Evolutionary conservation across 345 rosid genomes (phyloP), one percentile per base, ranked within the genome.

Genomic region (Gynandropsis gynandra): DNA sequence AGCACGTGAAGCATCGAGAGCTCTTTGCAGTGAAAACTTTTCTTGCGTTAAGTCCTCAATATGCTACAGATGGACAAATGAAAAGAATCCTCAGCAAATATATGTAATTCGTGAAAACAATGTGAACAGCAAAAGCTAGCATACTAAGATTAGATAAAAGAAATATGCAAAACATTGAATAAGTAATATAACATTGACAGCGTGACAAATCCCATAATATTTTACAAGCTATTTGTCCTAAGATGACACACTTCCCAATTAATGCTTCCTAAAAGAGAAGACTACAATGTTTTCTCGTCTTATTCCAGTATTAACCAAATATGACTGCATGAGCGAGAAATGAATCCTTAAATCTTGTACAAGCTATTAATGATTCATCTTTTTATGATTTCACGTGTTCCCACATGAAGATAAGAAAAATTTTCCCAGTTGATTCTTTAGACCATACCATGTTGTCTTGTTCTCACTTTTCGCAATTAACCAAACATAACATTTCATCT

Each of bases 31-130:
- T 49, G 94, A 76, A 72, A 83, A 93, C 54, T 88, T 93, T 73
- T 93, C 97, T 67, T 74, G 95, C 13, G 99, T 93, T 76, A 93
- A 71, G 69, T 93, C 99, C 75, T 93, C 97, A 67, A 93, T 93
- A 72, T 88, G 89, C 99, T 93, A 73, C 78, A 77, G 9, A 51
- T 18, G 51, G 45, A 37, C 19, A 50, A 40, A 42, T 36, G 57
- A 60, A 60, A 44, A 47, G 5, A 4, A 8, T 24, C 17, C 42
- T 66, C 39, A 66, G 66, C 42, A 54, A 16, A 54, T 38, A 16
- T 42, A 47, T 6, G 47, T 24, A 24, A 5, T 24, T 24, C 2
- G n/a, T 18, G n/a, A 3, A 54, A 59, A 47, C n/a, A 29, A 20
- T 11, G 16, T 48, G 10, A 53, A 14, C 33, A 52, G 1, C 31